These are phyloP conservation scores for Salvia splendens DNA, from an alignment of 257 asterid genomes.

Conservation along the genomic window DNA sequence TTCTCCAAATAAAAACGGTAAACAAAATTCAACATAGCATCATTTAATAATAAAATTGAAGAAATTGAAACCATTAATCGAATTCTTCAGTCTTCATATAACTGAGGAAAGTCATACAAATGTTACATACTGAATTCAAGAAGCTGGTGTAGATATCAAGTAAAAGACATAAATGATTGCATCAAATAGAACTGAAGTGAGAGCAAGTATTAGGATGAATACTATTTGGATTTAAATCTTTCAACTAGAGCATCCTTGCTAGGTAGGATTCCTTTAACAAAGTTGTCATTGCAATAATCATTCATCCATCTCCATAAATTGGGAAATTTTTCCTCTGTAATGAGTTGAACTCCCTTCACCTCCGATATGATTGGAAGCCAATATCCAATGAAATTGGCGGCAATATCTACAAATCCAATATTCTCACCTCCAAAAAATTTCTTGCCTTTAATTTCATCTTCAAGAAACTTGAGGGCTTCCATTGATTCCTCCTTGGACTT, in stretches of 20 bases:
- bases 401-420: conserved; percentile 47
- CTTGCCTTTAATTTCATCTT: conserved; percentile 43
- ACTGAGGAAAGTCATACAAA: no score
- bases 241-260: conserved; percentile 18
- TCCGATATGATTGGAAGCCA: conserved; percentile 41
- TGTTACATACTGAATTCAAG: no score
- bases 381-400: conserved; percentile 36
- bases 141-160: no score
- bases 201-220: no score
- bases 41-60: no score
- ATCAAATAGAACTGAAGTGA: no score
- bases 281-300: conserved; percentile 26
- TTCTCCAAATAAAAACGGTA: no score
- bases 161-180: no score
- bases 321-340: conserved; percentile 47
- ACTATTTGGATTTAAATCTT: no score
- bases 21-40: no score
- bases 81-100: no score
- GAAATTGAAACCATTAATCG: no score
- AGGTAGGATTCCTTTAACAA: conserved; percentile 50
- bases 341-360: conserved; percentile 31
- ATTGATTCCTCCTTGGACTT: conserved; percentile 49
- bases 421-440: conserved; percentile 59
- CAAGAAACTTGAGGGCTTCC: conserved; percentile 38
- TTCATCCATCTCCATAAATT: conserved; percentile 39